Conservation (phyloP, 208 protist species). For the Trypanosoma congolense region DNA sequence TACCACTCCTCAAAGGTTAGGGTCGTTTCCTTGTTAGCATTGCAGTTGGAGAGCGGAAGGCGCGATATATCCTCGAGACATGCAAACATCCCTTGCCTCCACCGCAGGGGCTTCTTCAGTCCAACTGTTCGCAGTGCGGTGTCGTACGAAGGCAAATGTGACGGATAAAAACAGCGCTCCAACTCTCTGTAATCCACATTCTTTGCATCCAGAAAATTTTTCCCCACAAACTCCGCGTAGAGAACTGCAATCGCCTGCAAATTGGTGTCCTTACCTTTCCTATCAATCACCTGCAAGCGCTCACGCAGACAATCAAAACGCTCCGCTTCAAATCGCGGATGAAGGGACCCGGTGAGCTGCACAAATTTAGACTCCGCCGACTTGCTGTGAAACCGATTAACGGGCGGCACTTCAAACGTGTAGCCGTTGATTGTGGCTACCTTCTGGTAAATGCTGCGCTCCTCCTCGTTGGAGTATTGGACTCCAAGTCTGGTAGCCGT, state of each 20-base stretch:
- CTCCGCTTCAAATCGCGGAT: slow-evolving; percentile 72
- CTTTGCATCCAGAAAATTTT: slow-evolving; percentile 55
- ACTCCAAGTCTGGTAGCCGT: slow-evolving; percentile 68
- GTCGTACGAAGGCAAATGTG: slow-evolving; percentile 58
- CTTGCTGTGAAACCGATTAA: slow-evolving; percentile 79
- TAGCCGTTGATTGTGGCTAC: slow-evolving; percentile 62
- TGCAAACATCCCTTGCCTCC: slow-evolving; percentile 58
- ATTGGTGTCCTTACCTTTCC: slow-evolving; percentile 63
- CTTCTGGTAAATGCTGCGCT: slow-evolving; percentile 68
- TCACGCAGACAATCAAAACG: slow-evolving; percentile 76
- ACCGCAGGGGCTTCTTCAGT: slow-evolving; percentile 64
- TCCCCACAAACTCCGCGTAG: slow-evolving; percentile 74
- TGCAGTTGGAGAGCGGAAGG: slow-evolving; percentile 71
- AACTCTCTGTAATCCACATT: slow-evolving; percentile 65
- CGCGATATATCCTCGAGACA: slow-evolving; percentile 82
- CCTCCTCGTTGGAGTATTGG: slow-evolving; percentile 68
- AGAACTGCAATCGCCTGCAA: slow-evolving; percentile 82
- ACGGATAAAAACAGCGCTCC: slow-evolving; percentile 80
- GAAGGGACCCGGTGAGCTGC: slow-evolving; percentile 57
- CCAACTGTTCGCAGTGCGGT: slow-evolving; percentile 44
- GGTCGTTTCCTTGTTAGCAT: slow-evolving; percentile 45
- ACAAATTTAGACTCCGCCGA: slow-evolving; percentile 67
- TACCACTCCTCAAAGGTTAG: slow-evolving; percentile 85
- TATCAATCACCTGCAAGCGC: slow-evolving; percentile 59
- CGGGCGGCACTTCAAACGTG: slow-evolving; percentile 76